These are phyloP conservation scores for Colletotrichum sp. DNA, from an alignment of 2,329 filamentous ascomycete genomes.

Conservation along the genomic window DNA sequence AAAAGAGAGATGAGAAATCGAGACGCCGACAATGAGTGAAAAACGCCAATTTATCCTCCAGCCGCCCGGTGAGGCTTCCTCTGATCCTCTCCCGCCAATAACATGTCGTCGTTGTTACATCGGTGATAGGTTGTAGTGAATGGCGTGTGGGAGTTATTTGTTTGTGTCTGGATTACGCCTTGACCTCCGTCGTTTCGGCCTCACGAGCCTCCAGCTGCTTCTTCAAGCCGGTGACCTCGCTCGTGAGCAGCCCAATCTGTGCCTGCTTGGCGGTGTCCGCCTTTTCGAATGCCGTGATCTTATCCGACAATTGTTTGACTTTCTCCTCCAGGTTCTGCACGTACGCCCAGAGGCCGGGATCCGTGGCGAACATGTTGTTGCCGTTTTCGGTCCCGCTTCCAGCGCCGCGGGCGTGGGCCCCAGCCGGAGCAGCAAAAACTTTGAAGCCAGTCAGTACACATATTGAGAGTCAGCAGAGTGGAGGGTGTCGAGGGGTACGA, in stretches of 20 bases:
- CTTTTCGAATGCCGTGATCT: slow-evolving; percentile 42
- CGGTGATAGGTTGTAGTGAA: slow-evolving; percentile 6
- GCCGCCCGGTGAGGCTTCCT: neutral
- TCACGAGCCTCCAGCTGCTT: slow-evolving; percentile 31
- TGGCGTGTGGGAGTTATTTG: neutral
- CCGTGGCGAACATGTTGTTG: slow-evolving; percentile 70
- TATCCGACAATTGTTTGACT: slow-evolving; percentile 51
- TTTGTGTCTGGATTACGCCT: slow-evolving; percentile 8
- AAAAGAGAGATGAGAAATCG: slow-evolving; percentile 19
- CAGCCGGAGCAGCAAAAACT: slow-evolving; percentile 18
- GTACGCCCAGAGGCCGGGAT: slow-evolving; percentile 73
- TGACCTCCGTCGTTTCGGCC: slow-evolving; percentile 1
- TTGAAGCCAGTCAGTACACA: neutral
- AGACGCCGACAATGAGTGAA: slow-evolving; percentile 21
- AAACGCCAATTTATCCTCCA: slow-evolving; percentile 21
- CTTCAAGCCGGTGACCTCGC: slow-evolving; percentile 37
- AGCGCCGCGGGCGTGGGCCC: slow-evolving; percentile 39
- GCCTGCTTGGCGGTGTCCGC: slow-evolving; percentile 40
- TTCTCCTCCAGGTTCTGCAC: slow-evolving; percentile 72
- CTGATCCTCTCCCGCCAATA: neutral
- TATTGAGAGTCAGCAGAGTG: neutral
- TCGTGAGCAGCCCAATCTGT: slow-evolving; percentile 38
- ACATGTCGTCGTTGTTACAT: slow-evolving; percentile 23
- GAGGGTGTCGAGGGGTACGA: neutral
- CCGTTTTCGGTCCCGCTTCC: slow-evolving; percentile 64